Percentiles rank a stretch among this genome's conserved stretches.
These are phyloP conservation scores for Prunus armeniaca DNA, from an alignment of 306 rosid species.

Conservation along the genomic window DNA sequence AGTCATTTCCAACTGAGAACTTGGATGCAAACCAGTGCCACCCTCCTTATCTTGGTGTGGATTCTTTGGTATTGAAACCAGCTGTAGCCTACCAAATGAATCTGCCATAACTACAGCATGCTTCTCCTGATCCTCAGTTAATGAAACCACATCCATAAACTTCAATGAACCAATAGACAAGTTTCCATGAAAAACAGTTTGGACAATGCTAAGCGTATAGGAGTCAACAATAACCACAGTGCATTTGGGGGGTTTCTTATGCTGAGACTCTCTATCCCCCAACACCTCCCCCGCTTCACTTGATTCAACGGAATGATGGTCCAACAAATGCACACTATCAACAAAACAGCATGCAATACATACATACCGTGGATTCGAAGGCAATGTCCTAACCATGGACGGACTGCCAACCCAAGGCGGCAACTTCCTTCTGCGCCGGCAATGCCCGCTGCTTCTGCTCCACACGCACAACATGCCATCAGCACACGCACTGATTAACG, in stretches of 20 bases:
- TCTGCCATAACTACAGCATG: slow-evolving; percentile 64
- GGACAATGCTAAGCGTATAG: slow-evolving; percentile 66
- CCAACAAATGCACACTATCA: slow-evolving; percentile 37
- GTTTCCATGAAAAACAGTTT: slow-evolving; percentile 76
- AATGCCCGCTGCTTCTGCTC: slow-evolving; percentile 89
- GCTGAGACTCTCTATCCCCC: slow-evolving; percentile 53
- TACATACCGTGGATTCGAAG: slow-evolving; percentile 69
- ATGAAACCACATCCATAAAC: slow-evolving; percentile 70
- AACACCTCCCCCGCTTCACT: slow-evolving; percentile 44
- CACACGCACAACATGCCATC: slow-evolving; percentile 94
- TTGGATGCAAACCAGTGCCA: slow-evolving; percentile 35
- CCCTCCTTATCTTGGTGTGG: slow-evolving; percentile 39
- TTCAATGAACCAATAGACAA: slow-evolving; percentile 66
- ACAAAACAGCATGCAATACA: slow-evolving; percentile 77
- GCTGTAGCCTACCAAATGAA: slow-evolving; percentile 64
- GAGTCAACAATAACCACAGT: slow-evolving; percentile 75
- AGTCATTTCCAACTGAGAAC: slow-evolving; percentile 42
- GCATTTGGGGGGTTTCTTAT: slow-evolving; percentile 61
- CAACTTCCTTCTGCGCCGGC: slow-evolving; percentile 78
- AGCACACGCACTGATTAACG: slow-evolving; percentile 73
- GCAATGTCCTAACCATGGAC: slow-evolving; percentile 56
- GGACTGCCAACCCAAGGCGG: slow-evolving; percentile 98
- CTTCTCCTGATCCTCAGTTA: slow-evolving; percentile 47
- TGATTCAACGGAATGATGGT: slow-evolving; percentile 37
- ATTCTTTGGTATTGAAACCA: slow-evolving; percentile 48